Conservation (phyloP, 129 eudicot species). For the Deinandra increscens region DNA sequence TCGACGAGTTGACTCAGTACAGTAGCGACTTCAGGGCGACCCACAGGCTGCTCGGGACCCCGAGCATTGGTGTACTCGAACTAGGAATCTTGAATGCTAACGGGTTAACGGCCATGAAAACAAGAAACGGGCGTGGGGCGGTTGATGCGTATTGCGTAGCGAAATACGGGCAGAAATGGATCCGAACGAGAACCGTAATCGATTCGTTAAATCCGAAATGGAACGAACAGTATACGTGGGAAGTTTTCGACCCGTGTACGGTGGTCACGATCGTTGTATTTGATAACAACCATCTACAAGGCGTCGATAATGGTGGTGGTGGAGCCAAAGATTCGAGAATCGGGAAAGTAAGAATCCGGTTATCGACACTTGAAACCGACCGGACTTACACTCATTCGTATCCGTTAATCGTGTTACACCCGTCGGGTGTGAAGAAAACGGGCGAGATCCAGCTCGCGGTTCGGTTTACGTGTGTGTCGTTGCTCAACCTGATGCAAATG, state of each 20-base stretch:
- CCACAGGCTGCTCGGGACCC: slow-evolving; percentile 24
- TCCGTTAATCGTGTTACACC: slow-evolving; percentile 36
- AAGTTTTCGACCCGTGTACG: slow-evolving; percentile 38
- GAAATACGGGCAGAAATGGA: slow-evolving; percentile 40
- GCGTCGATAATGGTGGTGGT: slow-evolving; percentile 8
- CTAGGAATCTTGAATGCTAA: slow-evolving; percentile 37
- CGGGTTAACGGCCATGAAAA: slow-evolving; percentile 29
- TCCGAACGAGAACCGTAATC: slow-evolving; percentile 32
- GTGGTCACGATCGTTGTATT: slow-evolving; percentile 36
- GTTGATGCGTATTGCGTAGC: slow-evolving; percentile 44
- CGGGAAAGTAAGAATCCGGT: slow-evolving; percentile 34
- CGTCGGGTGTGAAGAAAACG: slow-evolving; percentile 34
- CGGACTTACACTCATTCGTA: slow-evolving; percentile 37
- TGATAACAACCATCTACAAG: slow-evolving; percentile 37
- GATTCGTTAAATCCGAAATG: slow-evolving; percentile 34
- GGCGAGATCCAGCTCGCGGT: slow-evolving; percentile 39
- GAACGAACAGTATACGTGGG: slow-evolving; percentile 41
- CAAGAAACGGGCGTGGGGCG: slow-evolving; percentile 38
- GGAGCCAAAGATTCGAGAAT: slow-evolving; percentile 28
- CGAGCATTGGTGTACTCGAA: slow-evolving; percentile 34
- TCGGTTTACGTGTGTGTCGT: slow-evolving; percentile 31
- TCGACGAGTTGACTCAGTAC: slow-evolving; percentile 43
- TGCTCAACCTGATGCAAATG: slow-evolving; percentile 28
- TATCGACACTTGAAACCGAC: slow-evolving; percentile 39
- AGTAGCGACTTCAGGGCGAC: slow-evolving; percentile 33